Evolutionary conservation across 2,329 filamentous ascomycete species (phyloP).

Genomic region (Xylariaceae sp.): DNA sequence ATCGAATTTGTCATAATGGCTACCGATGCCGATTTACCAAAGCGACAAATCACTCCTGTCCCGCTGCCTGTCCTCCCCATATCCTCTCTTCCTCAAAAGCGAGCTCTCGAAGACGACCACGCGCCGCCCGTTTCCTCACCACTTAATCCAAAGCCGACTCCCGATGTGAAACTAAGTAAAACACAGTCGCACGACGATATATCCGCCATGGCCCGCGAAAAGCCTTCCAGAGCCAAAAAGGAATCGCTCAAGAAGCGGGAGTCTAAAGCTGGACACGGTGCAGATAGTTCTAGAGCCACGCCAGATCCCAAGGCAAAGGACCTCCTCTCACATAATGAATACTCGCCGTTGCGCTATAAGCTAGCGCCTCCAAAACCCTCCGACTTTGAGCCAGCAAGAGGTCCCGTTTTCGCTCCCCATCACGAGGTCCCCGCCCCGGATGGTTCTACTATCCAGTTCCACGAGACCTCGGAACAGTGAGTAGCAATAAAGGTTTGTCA

Average conservation of each 20-base stretch:
- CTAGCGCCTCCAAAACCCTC: slow-evolving; percentile 63
- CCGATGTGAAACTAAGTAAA: slow-evolving; percentile 45
- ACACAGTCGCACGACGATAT: slow-evolving; percentile 42
- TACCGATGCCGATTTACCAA: slow-evolving; percentile 33
- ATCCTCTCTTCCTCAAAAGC: slow-evolving; percentile 64
- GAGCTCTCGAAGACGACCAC: slow-evolving; percentile 69
- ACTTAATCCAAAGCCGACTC: slow-evolving; percentile 72
- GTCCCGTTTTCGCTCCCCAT: slow-evolving; percentile 59
- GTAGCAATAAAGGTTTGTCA: slow-evolving; percentile 30
- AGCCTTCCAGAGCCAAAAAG: slow-evolving; percentile 60
- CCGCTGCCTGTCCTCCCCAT: slow-evolving; percentile 37
- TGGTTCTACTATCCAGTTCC: slow-evolving; percentile 58
- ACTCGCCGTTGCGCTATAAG: slow-evolving; percentile 62
- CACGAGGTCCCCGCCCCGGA: slow-evolving; percentile 55
- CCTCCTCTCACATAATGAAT: slow-evolving; percentile 43
- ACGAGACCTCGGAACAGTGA: slow-evolving; percentile 67
- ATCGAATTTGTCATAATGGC: slow-evolving; percentile 31
- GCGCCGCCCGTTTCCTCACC: slow-evolving; percentile 73
- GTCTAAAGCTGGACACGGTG: slow-evolving; percentile 54
- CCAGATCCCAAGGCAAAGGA: slow-evolving; percentile 58
- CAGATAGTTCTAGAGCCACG: slow-evolving; percentile 56
- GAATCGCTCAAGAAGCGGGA: slow-evolving; percentile 71
- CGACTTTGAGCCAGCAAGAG: slow-evolving; percentile 63
- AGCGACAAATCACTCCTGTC: slow-evolving; percentile 37
- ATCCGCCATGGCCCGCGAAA: slow-evolving; percentile 49